These are phyloP conservation scores for Vigna nakashimae DNA, from an alignment of 306 rosid species.

Conservation along the genomic window DNA sequence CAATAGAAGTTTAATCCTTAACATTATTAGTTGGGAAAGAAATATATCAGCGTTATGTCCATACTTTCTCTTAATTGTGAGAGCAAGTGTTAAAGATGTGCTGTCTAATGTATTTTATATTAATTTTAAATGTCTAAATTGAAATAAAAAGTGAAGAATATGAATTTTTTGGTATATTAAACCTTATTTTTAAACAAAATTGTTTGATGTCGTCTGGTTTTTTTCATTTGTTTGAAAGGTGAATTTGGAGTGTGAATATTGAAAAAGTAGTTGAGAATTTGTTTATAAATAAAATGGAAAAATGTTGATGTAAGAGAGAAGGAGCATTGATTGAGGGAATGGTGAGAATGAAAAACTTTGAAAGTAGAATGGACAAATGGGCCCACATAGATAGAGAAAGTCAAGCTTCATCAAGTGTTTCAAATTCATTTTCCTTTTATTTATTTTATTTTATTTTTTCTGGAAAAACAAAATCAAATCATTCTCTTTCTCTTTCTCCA, in stretches of 20 bases:
- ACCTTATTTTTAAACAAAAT: too few relatives aligned
- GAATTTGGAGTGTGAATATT: too few relatives aligned
- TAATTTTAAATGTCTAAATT: too few relatives aligned
- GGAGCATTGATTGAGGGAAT: background rate
- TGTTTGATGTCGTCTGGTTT: too few relatives aligned
- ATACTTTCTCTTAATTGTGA: too few relatives aligned
- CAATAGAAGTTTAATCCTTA: background rate
- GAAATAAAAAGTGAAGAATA: too few relatives aligned
- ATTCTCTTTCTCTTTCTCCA: constrained; percentile 9
- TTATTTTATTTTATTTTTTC: background rate
- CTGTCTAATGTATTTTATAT: too few relatives aligned
- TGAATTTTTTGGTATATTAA: too few relatives aligned
- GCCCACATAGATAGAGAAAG: constrained; percentile 2
- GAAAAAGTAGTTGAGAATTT: background rate
- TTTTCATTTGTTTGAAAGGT: too few relatives aligned
- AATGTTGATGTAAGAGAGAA: background rate
- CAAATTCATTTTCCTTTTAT: background rate
- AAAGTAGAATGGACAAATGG: constrained; percentile 23
- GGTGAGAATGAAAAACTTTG: background rate
- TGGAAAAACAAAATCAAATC: background rate
- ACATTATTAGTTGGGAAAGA: too few relatives aligned
- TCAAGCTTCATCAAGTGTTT: background rate
- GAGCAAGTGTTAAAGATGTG: too few relatives aligned
- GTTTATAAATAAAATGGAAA: background rate
- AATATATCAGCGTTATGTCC: too few relatives aligned